Percentiles rank a stretch among this genome's conserved stretches.
Conservation (phyloP, 2,329 filamentous ascomycete species). For the Calycina herbarum region DNA sequence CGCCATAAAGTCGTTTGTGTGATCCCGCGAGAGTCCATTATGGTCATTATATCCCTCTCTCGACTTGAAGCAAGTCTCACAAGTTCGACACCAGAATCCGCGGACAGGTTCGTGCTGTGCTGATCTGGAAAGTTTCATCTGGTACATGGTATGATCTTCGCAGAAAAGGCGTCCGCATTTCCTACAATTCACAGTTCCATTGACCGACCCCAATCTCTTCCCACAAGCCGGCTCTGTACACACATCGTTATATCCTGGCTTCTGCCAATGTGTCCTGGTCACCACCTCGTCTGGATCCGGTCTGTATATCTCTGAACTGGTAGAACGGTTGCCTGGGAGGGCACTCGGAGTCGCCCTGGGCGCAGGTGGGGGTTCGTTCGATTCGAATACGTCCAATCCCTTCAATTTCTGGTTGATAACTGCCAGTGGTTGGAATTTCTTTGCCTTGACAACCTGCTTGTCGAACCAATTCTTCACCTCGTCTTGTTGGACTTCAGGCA, state of each 20-base stretch:
- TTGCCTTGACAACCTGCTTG: conserved; percentile 72
- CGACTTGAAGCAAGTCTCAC: conserved; percentile 99
- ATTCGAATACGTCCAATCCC: conserved; percentile 73
- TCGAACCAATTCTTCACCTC: conserved; percentile 81
- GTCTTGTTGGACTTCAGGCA: conserved; percentile 71
- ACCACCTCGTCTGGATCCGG: conserved; percentile 87
- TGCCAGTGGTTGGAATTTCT: conserved; percentile 72
- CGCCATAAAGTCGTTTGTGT: conserved; percentile 67
- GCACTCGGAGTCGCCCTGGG: conserved; percentile 35
- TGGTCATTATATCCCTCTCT: conserved; percentile 94
- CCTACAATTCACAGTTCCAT: conserved; percentile 87
- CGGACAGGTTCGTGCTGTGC: conserved; percentile 87
- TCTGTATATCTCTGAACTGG: conserved; percentile 35
- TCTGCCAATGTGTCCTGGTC: conserved; percentile 86
- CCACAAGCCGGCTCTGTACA: conserved; percentile 89
- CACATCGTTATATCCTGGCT: conserved; percentile 67
- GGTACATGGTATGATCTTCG: conserved; percentile 98
- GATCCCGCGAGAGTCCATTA: conserved; percentile 68
- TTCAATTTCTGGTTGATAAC: conserved; percentile 76
- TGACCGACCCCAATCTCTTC: conserved; percentile 73
- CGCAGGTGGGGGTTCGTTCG: conserved; percentile 58
- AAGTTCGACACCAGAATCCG: conserved; percentile 91
- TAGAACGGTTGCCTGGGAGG: conserved; percentile 38
- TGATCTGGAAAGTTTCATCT: conserved; percentile 93
- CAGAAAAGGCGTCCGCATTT: conserved; percentile 93